Percentiles rank a stretch among this genome's conserved stretches.
Evolutionary conservation across 768 basidiomycete genomes (phyloP).

Genomic region (Neoboletus magnificus): DNA sequence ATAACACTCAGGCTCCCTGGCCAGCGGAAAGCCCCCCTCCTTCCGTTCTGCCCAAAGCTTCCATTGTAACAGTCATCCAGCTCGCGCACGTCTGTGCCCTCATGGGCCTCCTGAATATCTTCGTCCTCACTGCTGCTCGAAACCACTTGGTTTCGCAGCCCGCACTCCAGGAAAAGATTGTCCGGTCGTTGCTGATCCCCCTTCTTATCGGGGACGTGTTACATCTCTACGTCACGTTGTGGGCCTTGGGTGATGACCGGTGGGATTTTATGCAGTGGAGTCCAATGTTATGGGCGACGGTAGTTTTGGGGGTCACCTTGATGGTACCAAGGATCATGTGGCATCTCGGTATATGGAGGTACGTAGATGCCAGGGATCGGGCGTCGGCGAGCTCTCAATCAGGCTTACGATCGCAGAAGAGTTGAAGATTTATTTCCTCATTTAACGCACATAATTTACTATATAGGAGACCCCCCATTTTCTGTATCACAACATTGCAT

Average conservation of each 20-base stretch:
- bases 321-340: constrained; percentile 70
- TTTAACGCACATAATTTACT: constrained; percentile 16
- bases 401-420: constrained; percentile 4
- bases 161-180: constrained; percentile 70
- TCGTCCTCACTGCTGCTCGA: constrained; percentile 59
- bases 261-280: constrained; percentile 64
- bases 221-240: constrained; percentile 66
- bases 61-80: constrained; percentile 67
- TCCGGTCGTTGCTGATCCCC: constrained; percentile 59
- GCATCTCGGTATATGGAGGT: constrained; percentile 74
- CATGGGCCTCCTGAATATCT: constrained; percentile 66
- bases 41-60: constrained; percentile 51
- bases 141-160: constrained; percentile 56
- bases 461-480: not conserved
- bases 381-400: not conserved
- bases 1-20: constrained; percentile 79
- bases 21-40: constrained; percentile 46
- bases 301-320: constrained; percentile 59
- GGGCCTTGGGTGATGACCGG: constrained; percentile 69
- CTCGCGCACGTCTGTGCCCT: constrained; percentile 77
- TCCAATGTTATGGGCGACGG: constrained; percentile 66
- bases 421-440: constrained; percentile 22
- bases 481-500: not conserved
- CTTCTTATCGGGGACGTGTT: constrained; percentile 66
- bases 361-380: constrained; percentile 63